These are phyloP conservation scores for Rhazya stricta DNA, from an alignment of 257 asterid genomes.

Conservation along the genomic window DNA sequence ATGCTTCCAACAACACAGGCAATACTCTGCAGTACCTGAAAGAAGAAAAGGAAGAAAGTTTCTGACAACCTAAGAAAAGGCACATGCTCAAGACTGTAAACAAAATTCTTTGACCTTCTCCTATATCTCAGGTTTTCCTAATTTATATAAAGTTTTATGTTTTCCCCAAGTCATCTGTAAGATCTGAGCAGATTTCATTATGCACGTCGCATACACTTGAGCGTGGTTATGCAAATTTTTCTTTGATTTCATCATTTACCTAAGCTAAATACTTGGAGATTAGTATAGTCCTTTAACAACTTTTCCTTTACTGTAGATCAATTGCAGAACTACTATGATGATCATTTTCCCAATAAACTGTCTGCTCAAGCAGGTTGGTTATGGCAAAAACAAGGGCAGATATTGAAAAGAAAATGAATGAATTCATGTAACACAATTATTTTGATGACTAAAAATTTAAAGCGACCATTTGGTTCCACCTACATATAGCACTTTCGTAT, in stretches of 20 bases:
- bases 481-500: background rate
- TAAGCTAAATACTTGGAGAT: background rate
- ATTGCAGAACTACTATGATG: background rate
- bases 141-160: background rate
- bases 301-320: background rate
- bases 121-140: background rate
- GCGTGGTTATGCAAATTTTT: background rate
- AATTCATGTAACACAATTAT: background rate
- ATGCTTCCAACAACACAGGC: background rate
- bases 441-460: background rate
- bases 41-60: background rate
- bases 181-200: background rate
- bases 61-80: background rate
- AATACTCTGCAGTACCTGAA: background rate
- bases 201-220: background rate
- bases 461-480: background rate
- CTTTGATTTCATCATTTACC: background rate
- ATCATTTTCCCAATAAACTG: background rate
- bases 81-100: background rate
- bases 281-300: background rate
- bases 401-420: background rate
- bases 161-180: background rate
- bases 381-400: background rate
- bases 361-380: background rate
- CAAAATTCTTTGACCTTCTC: background rate